Conservation (phyloP, 2,329 filamentous ascomycete species). For the Colletotrichum trifolii region DNA sequence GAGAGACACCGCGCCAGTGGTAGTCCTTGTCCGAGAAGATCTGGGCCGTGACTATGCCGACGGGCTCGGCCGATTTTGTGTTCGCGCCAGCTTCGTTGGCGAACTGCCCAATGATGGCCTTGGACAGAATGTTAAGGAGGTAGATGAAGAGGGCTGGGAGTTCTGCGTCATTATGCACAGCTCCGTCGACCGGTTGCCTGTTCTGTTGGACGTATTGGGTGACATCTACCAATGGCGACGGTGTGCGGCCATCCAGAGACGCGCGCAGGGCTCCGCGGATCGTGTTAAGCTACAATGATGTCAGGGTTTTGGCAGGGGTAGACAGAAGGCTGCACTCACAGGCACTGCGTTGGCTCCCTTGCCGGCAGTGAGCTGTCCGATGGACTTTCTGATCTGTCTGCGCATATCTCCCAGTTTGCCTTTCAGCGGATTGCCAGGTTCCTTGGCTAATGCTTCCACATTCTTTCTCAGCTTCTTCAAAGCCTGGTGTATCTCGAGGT, state of each 20-base stretch:
- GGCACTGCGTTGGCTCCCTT: conserved; percentile 67
- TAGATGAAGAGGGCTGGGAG: conserved; percentile 78
- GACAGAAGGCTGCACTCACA: conserved; percentile 44
- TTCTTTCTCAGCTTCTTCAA: conserved; percentile 76
- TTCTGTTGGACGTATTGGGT: conserved; percentile 62
- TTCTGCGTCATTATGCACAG: conserved; percentile 61
- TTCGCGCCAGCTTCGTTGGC: conserved; percentile 73
- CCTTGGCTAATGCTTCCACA: conserved; percentile 66
- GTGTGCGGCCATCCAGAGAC: conserved; percentile 62
- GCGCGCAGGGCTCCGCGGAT: conserved; percentile 64
- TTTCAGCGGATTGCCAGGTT: conserved; percentile 63
- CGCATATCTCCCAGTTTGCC: conserved; percentile 77
- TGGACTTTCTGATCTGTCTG: conserved; percentile 74
- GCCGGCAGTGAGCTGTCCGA: conserved; percentile 78
- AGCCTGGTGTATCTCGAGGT: conserved; percentile 71
- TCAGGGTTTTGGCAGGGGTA: conserved; percentile 23
- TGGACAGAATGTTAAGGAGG: conserved; percentile 80
- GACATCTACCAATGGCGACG: conserved; percentile 65
- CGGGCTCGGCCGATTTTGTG: conserved; percentile 76
- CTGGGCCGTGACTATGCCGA: conserved; percentile 80
- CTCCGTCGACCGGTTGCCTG: conserved; percentile 60
- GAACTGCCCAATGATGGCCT: conserved; percentile 77
- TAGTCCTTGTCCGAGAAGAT: conserved; percentile 79
- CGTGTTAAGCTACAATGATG: conserved; percentile 50
- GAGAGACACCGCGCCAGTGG: conserved; percentile 71